phyloP scores from a whole-genome alignment of 768 basidiomycete species.

The Steccherinum ochraceum region DNA sequence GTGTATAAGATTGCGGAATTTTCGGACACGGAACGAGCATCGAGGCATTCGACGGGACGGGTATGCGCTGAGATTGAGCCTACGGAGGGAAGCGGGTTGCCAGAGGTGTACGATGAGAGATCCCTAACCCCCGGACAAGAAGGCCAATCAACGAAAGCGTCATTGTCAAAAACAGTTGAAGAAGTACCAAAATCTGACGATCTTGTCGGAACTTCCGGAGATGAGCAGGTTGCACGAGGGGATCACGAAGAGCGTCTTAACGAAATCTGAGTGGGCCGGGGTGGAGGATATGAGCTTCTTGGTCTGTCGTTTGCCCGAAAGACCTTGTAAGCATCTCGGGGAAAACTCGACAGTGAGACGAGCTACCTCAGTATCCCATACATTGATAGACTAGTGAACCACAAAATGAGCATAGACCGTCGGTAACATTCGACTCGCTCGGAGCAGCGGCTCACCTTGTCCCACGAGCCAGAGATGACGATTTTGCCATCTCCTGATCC shows the following conservation, averaged over 20 bases:
- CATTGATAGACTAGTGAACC: constrained; percentile 61
- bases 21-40: constrained; percentile 44
- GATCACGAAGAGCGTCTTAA: constrained; percentile 77
- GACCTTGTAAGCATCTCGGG: no score
- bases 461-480: constrained; percentile 93
- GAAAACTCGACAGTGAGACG: constrained; percentile 4
- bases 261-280: constrained; percentile 81
- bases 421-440: not conserved
- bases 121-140: constrained; percentile 43
- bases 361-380: constrained; percentile 78
- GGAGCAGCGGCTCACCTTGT: constrained; percentile 44
- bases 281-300: constrained; percentile 66
- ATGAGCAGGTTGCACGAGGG: constrained; percentile 61
- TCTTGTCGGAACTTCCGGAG: constrained; percentile 88
- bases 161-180: no score
- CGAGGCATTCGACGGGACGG: constrained; percentile 79
- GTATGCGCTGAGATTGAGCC: constrained; percentile 80
- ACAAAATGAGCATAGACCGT: constrained; percentile 8
- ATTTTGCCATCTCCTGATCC: constrained; percentile 39
- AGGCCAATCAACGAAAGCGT: not conserved
- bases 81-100: constrained; percentile 40
- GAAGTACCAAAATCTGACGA: constrained; percentile 79
- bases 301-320: constrained; percentile 39
- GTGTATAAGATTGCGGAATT: constrained; percentile 58
- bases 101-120: constrained; percentile 38